Evolutionary conservation across 2,329 filamentous ascomycete genomes (phyloP).

Genomic region (Pseudonectria buxi): DNA sequence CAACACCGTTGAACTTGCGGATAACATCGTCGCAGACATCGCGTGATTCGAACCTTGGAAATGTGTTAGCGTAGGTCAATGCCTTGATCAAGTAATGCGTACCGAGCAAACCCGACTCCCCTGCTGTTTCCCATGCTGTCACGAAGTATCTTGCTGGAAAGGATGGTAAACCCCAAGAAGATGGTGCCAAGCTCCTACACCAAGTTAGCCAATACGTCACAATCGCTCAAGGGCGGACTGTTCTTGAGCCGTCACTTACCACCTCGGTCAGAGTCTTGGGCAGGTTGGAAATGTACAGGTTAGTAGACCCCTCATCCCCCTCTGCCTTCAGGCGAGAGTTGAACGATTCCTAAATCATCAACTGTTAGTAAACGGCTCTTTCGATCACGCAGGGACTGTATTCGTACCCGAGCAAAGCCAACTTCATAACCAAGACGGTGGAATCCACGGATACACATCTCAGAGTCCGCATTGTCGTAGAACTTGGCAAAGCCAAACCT

Average conservation of each 20-base stretch:
- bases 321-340: conserved; percentile 97
- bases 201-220: conserved; percentile 6
- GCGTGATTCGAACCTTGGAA: conserved; percentile 74
- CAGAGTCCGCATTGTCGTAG: conserved; percentile 76
- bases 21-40: conserved; percentile 89
- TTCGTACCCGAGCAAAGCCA: conserved; percentile 81
- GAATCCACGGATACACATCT: conserved; percentile 94
- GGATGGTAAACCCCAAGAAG: conserved; percentile 73
- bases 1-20: conserved; percentile 72
- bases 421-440: conserved; percentile 94
- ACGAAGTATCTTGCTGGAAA: conserved; percentile 91
- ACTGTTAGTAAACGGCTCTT: conserved; percentile 4
- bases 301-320: conserved; percentile 82
- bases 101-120: conserved; percentile 96
- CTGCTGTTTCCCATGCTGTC: conserved; percentile 89
- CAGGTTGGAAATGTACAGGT: conserved; percentile 96
- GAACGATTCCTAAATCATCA: conserved; percentile 72
- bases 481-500: conserved; percentile 99
- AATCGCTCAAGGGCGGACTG: not conserved
- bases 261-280: conserved; percentile 88
- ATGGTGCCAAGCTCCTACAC: conserved; percentile 66
- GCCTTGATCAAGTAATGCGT: conserved; percentile 24
- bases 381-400: conserved; percentile 1
- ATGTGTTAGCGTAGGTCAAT: conserved; percentile 1
- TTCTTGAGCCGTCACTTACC: conserved; percentile 42